These are phyloP conservation scores for Epithemia pelagica DNA, from an alignment of 108 stramenopile genomes.

Conservation along the genomic window DNA sequence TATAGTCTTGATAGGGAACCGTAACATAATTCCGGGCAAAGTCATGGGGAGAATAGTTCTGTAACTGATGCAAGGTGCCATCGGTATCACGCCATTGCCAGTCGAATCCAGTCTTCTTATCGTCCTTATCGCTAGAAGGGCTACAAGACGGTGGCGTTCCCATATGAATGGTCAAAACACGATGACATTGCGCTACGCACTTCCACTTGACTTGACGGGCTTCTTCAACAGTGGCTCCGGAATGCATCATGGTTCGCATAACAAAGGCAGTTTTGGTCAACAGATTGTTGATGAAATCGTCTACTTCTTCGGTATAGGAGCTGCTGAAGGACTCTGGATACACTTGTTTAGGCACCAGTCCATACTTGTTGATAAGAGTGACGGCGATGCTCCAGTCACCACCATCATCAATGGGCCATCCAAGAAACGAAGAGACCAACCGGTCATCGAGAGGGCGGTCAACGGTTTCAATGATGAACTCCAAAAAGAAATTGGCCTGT, in stretches of 20 bases:
- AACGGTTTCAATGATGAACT: neutral
- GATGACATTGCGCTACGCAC: neutral
- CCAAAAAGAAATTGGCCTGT: conserved; percentile 1
- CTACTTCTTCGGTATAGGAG: neutral
- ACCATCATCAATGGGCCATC: neutral
- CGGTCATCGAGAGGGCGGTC: neutral
- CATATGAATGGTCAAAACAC: neutral
- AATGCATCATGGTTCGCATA: too few species aligned
- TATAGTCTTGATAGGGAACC: neutral
- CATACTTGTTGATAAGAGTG: neutral
- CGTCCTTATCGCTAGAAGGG: neutral
- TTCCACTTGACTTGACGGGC: neutral
- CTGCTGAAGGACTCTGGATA: neutral
- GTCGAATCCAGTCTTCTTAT: neutral
- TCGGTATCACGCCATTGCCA: neutral
- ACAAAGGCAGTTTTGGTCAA: neutral
- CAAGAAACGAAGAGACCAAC: neutral
- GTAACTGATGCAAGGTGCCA: neutral
- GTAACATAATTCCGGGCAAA: neutral
- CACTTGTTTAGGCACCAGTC: neutral
- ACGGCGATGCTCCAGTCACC: neutral
- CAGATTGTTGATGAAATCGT: neutral
- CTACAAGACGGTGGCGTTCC: neutral
- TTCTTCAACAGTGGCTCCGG: neutral
- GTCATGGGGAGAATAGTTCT: neutral